Base-by-base conservation (phyloP, 1,139 yeast species). In the Yamadazyma dushanensis region DNA sequence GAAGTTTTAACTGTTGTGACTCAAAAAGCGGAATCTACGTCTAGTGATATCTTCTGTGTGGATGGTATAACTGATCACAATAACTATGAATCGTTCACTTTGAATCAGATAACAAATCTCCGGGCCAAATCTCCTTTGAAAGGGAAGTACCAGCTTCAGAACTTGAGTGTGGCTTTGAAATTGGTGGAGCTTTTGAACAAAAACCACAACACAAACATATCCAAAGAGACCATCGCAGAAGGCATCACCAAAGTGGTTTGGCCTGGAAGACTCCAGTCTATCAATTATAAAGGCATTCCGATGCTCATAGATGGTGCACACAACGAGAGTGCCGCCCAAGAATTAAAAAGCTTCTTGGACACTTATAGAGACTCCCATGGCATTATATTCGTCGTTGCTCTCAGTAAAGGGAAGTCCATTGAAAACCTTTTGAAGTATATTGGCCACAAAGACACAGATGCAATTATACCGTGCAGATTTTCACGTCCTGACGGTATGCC, bases 401-500 rank as follows among this genome's bases (percentile, higher is more conserved):
- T 88, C 36, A 85, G 96, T 1, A 63, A 70, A 32, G 95, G 95
- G 0, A 89, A 90, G 49, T 73, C 76, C 2, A 58, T 83, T 2
- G 63, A 60, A 0, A 65, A 67, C 0, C 59, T 89, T 16, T 57
- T 89, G 26, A 55, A 63, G 25, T 73, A 76, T 15, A 58, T 90
- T 3, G 54, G 83, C 2, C 51, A 53, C 8, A 56, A 63, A 1
- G 32, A 46, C 1, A 52, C 57, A 1, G 96, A 89, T 50, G 57
- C 61, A 2, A 73, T 89, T 0, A 62, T 83, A 2, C 72, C 83
- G 2, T 80, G 92, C 0, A 54, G 63, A 23, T 92, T 89, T 54
- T 73, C 80, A 2, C 44, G 61, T 1, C 92, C 95, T 0, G 94
- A 84, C 11, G 83, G 86, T 0, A 90, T 90, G 97, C 96, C 97